Percentiles rank a stretch among this genome's conserved stretches.
Evolutionary conservation across 2,329 filamentous ascomycete species (phyloP).

Genomic region (Simplicillium sp.): DNA sequence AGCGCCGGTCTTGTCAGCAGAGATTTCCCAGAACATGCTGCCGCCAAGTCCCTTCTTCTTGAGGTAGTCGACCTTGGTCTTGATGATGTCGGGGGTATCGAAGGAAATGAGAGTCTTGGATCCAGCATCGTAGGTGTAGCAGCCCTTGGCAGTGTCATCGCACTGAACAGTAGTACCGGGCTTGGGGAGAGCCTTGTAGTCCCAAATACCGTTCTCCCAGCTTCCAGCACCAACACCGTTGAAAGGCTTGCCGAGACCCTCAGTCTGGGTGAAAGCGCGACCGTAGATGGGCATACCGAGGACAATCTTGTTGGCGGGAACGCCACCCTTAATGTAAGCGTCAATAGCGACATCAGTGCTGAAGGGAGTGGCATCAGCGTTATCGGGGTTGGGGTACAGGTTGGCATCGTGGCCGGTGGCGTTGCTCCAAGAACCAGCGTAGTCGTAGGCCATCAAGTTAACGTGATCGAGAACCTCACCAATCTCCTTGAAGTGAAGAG

Average conservation of each 20-base stretch:
- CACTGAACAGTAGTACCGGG: slow-evolving; percentile 46
- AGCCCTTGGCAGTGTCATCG: slow-evolving; percentile 50
- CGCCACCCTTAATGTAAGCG: slow-evolving; percentile 53
- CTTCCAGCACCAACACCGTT: slow-evolving; percentile 55
- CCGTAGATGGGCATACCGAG: slow-evolving; percentile 61
- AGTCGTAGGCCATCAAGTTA: slow-evolving; percentile 68
- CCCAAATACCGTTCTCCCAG: slow-evolving; percentile 69
- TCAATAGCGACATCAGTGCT: slow-evolving; percentile 53
- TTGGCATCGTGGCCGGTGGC: slow-evolving; percentile 59
- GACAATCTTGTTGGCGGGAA: slow-evolving; percentile 56
- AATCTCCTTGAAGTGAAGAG: slow-evolving; percentile 35
- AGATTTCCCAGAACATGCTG: slow-evolving; percentile 81
- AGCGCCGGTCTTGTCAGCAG: slow-evolving; percentile 50
- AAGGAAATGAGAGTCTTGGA: slow-evolving; percentile 61
- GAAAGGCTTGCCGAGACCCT: slow-evolving; percentile 57
- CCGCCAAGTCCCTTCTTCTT: slow-evolving; percentile 55
- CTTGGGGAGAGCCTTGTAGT: slow-evolving; percentile 69
- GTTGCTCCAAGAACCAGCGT: slow-evolving; percentile 57
- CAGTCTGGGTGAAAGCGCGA: slow-evolving; percentile 28
- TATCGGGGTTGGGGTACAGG: slow-evolving; percentile 44
- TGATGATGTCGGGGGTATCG: slow-evolving; percentile 52
- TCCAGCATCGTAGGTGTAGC: slow-evolving; percentile 58
- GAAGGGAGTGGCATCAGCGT: slow-evolving; percentile 55
- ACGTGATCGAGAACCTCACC: slow-evolving; percentile 40
- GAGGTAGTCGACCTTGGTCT: slow-evolving; percentile 57